Evolutionary conservation across 2,329 filamentous ascomycete species (phyloP).

Genomic region (Seiridium cupressi): DNA sequence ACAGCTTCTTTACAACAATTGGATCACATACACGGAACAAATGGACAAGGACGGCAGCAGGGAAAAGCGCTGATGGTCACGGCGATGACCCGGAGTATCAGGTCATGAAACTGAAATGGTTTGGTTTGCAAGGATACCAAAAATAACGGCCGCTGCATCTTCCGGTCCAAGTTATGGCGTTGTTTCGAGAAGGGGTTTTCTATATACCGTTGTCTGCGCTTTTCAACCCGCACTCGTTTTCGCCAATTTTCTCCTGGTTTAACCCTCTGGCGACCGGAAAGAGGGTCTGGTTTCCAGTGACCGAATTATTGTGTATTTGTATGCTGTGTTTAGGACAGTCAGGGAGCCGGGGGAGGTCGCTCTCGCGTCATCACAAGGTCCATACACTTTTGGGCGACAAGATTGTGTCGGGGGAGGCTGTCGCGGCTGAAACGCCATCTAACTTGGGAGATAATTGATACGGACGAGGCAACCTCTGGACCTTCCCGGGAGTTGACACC

Average conservation of each 20-base stretch:
- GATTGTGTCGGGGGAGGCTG: too few relatives aligned
- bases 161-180: not conserved
- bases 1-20: not conserved
- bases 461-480: too few relatives aligned
- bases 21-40: not conserved
- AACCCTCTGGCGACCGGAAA: too few relatives aligned
- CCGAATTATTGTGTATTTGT: too few relatives aligned
- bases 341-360: too few relatives aligned
- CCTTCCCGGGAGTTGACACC: too few relatives aligned
- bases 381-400: too few relatives aligned
- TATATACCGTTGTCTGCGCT: not conserved
- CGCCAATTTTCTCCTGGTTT: not conserved
- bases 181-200: not conserved
- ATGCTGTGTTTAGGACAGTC: too few relatives aligned
- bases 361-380: too few relatives aligned
- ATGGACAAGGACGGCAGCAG: not conserved
- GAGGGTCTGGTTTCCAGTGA: too few relatives aligned
- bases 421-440: too few relatives aligned
- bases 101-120: not conserved
- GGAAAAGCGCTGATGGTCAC: not conserved
- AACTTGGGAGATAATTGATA: too few relatives aligned
- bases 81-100: not conserved
- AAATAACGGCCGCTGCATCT: not conserved
- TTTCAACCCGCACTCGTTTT: not conserved
- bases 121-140: not conserved